Evolutionary conservation across 108 stramenopile species (phyloP).

Genomic region (Epipyxis sp.): DNA sequence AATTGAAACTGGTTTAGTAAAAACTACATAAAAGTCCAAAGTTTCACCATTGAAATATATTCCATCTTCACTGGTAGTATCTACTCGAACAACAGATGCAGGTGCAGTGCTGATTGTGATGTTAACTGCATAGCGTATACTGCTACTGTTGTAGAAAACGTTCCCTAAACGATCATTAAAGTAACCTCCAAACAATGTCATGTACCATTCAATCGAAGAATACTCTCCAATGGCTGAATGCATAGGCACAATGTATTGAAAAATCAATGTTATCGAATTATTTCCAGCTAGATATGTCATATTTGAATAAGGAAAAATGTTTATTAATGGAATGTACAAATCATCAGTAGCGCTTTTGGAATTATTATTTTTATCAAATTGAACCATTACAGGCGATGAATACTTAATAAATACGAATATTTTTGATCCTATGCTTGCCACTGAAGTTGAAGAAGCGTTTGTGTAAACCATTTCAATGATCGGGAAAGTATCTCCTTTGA

Average conservation of each 20-base stretch:
- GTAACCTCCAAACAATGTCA: background rate
- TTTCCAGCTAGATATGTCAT: background rate
- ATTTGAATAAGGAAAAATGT: background rate
- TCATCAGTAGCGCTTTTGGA: too few species aligned
- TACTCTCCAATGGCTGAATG: background rate
- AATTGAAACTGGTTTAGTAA: background rate
- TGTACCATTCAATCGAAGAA: background rate
- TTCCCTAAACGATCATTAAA: background rate
- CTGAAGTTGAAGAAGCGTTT: too few species aligned
- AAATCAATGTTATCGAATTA: background rate
- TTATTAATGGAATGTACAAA: too few species aligned
- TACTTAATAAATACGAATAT: too few species aligned
- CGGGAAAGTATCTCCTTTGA: too few species aligned
- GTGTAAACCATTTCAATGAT: too few species aligned
- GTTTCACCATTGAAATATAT: conserved; percentile 3
- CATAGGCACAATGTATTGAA: background rate
- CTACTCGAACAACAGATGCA: background rate
- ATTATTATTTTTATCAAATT: too few species aligned
- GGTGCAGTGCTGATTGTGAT: background rate
- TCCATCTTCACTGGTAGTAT: background rate
- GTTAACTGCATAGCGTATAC: background rate
- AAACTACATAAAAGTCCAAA: background rate
- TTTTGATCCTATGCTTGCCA: too few species aligned
- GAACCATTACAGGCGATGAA: too few species aligned
- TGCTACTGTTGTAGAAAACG: background rate